Base-by-base conservation (phyloP, 1,284 basidiomycete species). In the Ganoderma boninense region DNA sequence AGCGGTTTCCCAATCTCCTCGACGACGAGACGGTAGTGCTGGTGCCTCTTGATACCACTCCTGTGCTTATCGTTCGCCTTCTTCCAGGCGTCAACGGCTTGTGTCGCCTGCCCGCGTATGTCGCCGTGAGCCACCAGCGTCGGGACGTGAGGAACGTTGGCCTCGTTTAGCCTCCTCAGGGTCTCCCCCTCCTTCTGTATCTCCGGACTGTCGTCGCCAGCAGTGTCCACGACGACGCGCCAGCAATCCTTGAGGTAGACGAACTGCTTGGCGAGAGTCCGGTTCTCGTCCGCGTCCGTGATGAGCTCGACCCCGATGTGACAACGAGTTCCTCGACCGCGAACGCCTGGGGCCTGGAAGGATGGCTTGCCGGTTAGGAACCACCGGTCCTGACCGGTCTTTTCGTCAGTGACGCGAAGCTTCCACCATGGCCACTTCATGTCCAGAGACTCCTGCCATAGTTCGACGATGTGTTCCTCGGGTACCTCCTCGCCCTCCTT, bases 111-210 rank as follows among this genome's bases (percentile, higher is more conserved):
- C n/a, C 42, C 60, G 20, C 56, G 44, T 3, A 75, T 32, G 44
- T 75, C 74, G n/a, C 71, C 72, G 46, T 68, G 70, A 8, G 59
- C 66, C 1, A 62, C 59, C 0, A 75, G 42, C 3, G 66, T 68
- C 0, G 77, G 71, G n/a, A 78, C 73, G 42, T 75, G 65, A 0
- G 59, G 64, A 8, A 79, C 74, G 0, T 65, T 43, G 0, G 66
- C 26, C 1, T 40, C 2, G n/a, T 77, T 60, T 2, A 80, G 72
- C 14, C 64, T 29, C 20, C 64, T 44, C 35, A 71, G 67, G 2
- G 63, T 59, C 8, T 14, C 14, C 13, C 70, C 70, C 18, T 71
- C 70, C 56, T 61, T 49, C 46, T 65, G 56, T n/a, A 71, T 64
- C 8, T 43, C 65, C 10, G 7, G 0, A 10, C 5, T 5, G 1